phyloP scores from a whole-genome alignment of 495 filamentous ascomycete genomes.

The Neurospora sp. region DNA sequence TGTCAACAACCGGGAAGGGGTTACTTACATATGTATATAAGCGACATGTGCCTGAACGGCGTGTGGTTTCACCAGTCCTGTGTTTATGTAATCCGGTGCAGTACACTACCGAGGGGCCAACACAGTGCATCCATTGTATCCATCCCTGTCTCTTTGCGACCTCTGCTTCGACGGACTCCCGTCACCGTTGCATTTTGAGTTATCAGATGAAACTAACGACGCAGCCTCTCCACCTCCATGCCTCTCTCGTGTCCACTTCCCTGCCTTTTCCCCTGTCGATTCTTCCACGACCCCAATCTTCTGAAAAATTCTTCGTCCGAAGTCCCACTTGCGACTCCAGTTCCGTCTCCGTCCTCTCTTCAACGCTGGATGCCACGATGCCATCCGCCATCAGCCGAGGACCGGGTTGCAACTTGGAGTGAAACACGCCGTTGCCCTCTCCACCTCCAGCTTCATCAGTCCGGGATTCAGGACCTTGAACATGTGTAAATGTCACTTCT shows the following conservation, averaged over 20 bases:
- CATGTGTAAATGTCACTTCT: not conserved
- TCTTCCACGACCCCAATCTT: not conserved
- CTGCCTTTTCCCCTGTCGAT: not conserved
- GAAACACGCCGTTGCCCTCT: no score
- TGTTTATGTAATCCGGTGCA: not conserved
- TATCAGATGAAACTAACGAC: conserved; percentile 27
- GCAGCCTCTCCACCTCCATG: not conserved
- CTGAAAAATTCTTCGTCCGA: not conserved
- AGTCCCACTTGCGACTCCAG: not conserved
- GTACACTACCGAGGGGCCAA: not conserved
- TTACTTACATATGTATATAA: not conserved
- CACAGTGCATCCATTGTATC: not conserved
- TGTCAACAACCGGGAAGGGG: conserved; percentile 1
- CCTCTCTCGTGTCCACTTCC: not conserved
- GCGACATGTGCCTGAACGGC: not conserved
- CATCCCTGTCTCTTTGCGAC: not conserved
- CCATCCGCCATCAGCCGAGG: conserved; percentile 1
- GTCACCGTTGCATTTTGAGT: conserved; percentile 4
- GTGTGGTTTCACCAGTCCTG: not conserved
- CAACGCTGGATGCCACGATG: not conserved
- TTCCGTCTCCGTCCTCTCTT: not conserved
- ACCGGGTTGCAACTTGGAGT: not conserved
- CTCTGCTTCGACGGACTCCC: not conserved
- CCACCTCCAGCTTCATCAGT: not conserved
- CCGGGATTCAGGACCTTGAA: not conserved